These are phyloP conservation scores for Centrapalus pauciflorus DNA, from an alignment of 129 eudicot genomes.

Conservation along the genomic window DNA sequence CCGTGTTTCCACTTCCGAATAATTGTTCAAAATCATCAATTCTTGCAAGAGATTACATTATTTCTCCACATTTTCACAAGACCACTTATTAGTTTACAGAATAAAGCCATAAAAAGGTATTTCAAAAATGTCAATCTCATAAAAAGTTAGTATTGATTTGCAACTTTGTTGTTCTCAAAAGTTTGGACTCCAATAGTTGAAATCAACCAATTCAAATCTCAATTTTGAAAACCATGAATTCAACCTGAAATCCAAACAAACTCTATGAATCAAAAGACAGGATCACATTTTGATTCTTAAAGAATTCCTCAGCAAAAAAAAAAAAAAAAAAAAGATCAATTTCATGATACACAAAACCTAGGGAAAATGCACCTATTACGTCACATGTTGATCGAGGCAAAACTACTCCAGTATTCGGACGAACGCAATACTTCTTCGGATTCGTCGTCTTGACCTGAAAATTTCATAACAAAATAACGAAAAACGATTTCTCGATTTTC, in stretches of 20 bases:
- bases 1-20: too few relatives aligned
- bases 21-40: too few relatives aligned
- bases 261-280: neutral
- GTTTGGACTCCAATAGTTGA: conserved; percentile 4
- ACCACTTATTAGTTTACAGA: too few relatives aligned
- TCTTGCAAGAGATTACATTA: too few relatives aligned
- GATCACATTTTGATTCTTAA: neutral
- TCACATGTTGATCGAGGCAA: conserved; percentile 66
- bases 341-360: neutral
- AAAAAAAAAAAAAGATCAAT: neutral
- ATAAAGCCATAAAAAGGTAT: too few relatives aligned
- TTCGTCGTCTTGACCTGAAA: conserved; percentile 84
- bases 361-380: conserved; percentile 39
- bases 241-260: neutral
- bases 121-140: neutral
- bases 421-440: conserved; percentile 88
- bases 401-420: conserved; percentile 76
- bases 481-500: neutral
- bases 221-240: neutral
- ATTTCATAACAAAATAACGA: neutral
- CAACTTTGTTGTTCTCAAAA: too few relatives aligned
- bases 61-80: too few relatives aligned
- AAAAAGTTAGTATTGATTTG: neutral
- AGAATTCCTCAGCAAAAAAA: neutral
- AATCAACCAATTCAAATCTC: neutral